These are phyloP conservation scores for Penicillium sp. DNA, from an alignment of 2,329 filamentous ascomycete genomes.

Conservation along the genomic window DNA sequence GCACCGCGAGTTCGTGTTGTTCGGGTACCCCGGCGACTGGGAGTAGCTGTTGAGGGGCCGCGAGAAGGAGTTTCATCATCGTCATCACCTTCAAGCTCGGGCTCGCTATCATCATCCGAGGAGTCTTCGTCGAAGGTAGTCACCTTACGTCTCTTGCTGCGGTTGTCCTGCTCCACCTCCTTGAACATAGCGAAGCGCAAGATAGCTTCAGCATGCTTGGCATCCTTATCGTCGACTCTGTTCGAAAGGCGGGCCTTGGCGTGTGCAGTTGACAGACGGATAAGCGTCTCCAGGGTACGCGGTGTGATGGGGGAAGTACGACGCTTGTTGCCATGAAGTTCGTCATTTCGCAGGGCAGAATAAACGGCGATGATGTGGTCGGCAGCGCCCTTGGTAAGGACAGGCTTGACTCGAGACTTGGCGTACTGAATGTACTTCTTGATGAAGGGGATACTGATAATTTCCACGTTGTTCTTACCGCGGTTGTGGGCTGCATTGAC, in stretches of 20 bases:
- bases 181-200: conserved; percentile 96
- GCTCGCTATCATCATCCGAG: conserved; percentile 47
- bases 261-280: conserved; percentile 93
- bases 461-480: conserved; percentile 73
- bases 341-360: conserved; percentile 90
- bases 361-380: conserved; percentile 92
- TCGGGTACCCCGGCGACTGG: conserved; percentile 30
- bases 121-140: conserved; percentile 68
- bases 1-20: conserved; percentile 37
- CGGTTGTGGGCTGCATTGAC: conserved; percentile 75
- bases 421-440: conserved; percentile 99
- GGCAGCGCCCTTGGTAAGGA: conserved; percentile 87
- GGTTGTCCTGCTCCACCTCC: conserved; percentile 79
- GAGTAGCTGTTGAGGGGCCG: conserved; percentile 33
- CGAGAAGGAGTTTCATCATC: conserved; percentile 28
- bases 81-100: conserved; percentile 41
- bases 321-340: conserved; percentile 90
- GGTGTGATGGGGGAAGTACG: conserved; percentile 95
- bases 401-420: conserved; percentile 86
- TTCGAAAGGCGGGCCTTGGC: conserved; percentile 89
- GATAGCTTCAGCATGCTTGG: conserved; percentile 83
- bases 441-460: conserved; percentile 95
- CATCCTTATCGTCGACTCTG: conserved; percentile 87
- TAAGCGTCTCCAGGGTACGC: conserved; percentile 95
- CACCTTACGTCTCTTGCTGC: conserved; percentile 81